These are phyloP conservation scores for Plasmodium vinckei DNA, from an alignment of 169 alveolate genomes.

Conservation along the genomic window DNA sequence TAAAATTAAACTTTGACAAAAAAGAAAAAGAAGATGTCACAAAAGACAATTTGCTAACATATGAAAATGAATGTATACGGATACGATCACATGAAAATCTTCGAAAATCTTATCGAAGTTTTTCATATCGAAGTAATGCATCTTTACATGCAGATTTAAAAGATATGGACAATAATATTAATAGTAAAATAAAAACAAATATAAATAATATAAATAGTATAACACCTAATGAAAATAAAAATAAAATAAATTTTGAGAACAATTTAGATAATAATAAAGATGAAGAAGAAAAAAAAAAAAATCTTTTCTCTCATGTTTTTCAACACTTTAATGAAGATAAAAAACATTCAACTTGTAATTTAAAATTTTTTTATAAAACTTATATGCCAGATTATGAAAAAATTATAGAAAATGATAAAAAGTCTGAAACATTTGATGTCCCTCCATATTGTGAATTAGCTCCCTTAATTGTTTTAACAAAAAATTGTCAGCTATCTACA, in stretches of 20 bases:
- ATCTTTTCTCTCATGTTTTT: conserved; percentile 54
- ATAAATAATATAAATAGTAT: neutral
- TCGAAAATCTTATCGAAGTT: conserved; percentile 35
- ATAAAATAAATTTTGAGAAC: conserved; percentile 3
- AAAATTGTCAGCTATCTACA: conserved; percentile 78
- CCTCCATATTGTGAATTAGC: conserved; percentile 88
- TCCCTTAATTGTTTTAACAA: conserved; percentile 77
- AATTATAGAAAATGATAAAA: conserved; percentile 70
- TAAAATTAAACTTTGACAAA: conserved; percentile 55
- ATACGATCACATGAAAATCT: neutral
- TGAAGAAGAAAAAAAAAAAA: conserved; percentile 21
- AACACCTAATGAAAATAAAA: conserved; percentile 5
- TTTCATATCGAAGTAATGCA: conserved; percentile 46
- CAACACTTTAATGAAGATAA: conserved; percentile 61
- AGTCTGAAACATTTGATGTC: conserved; percentile 64
- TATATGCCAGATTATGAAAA: conserved; percentile 75
- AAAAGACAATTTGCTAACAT: conserved; percentile 70
- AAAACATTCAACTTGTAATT: conserved; percentile 46
- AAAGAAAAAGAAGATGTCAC: conserved; percentile 74
- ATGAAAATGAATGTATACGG: conserved; percentile 32
- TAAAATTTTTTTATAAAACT: conserved; percentile 67
- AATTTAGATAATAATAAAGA: neutral
- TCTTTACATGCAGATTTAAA: conserved; percentile 22
- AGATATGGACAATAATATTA: conserved; percentile 13
- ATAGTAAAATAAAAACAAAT: conserved; percentile 1